Evolutionary conservation across 768 basidiomycete species (phyloP), one percentile per base, ranked within the genome.

Genomic region (Lanmaoa rubissima): DNA sequence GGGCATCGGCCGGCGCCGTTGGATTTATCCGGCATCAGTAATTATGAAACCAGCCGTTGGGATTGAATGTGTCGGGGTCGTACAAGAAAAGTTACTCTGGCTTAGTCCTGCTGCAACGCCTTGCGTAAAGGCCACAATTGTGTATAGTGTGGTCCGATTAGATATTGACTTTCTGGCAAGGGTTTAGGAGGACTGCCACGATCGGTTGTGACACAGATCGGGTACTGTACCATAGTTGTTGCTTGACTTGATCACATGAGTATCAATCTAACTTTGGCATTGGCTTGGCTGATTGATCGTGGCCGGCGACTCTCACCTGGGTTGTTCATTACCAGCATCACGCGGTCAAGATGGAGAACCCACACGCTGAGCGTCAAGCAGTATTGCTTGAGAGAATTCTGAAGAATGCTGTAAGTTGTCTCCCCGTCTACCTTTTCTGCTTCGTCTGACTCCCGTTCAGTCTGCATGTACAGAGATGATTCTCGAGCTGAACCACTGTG

Each of bases 401-500:
- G 26, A 95, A 94, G 75, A 96, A 92, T 62, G 84, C 90, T 7
- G 94, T 94, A 59, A 60, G 87, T 77, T 13, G 10, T 40, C 41
- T 40, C 28, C 14, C 12, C 1, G 12, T 34, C 1, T 21, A 38
- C 14, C 19, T 45, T 9, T 46, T 9, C 28, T 39, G 12, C 43
- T 3, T 16, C 3, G 36, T 31, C 55, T 58, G 45, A 47, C 14
- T 19, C 21, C 24, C 36, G 47, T 31, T 24, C 62, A 94, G 94
- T 90, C 91, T 51, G 94, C 94, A 74, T 95, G 92, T 73, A 93
- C 93, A 34, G 94, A 98, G 72, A 87, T 87, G 73, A 84, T 97
- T 54, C 70, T 87, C 26, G 94, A 96, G 69, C 79, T 97, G 57
- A 96, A 96, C 67, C 87, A 89, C 57, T 92, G 90, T 66, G 75